Evolutionary conservation across 2,329 filamentous ascomycete genomes (phyloP).

Genomic region (Pyrenophora teres): DNA sequence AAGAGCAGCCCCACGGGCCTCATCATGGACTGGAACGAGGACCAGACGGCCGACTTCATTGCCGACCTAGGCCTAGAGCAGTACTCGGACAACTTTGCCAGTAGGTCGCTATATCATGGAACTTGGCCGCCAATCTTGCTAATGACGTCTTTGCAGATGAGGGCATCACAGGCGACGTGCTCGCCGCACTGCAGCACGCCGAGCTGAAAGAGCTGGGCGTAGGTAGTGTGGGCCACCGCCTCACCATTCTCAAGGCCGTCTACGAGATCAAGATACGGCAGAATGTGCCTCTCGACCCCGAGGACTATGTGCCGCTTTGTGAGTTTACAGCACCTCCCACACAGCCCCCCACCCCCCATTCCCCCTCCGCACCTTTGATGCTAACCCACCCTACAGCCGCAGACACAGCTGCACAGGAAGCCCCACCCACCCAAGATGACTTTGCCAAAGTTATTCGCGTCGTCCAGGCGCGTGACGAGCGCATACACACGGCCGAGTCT

Average conservation of each 20-base stretch:
- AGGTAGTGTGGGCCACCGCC: constrained; percentile 85
- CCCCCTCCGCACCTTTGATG: background rate
- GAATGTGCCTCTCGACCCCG: constrained; percentile 85
- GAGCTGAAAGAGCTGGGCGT: constrained; percentile 96
- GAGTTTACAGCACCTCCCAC: constrained; percentile 49
- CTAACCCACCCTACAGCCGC: constrained; percentile 64
- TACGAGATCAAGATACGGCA: constrained; percentile 96
- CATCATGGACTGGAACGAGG: constrained; percentile 79
- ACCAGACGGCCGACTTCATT: constrained; percentile 90
- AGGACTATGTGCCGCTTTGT: constrained; percentile 94
- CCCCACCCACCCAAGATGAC: constrained; percentile 88
- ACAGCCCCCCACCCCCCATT: background rate
- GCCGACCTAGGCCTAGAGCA: constrained; percentile 77
- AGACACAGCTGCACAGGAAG: constrained; percentile 83
- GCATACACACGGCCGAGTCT: constrained; percentile 80
- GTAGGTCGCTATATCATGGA: constrained; percentile 57
- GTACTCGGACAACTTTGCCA: constrained; percentile 81
- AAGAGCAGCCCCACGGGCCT: constrained; percentile 73
- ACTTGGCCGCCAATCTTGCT: constrained; percentile 1
- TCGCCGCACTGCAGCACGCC: constrained; percentile 86
- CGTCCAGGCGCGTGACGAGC: constrained; percentile 85
- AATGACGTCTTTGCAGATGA: constrained; percentile 67
- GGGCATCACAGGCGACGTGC: constrained; percentile 87
- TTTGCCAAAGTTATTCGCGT: constrained; percentile 90
- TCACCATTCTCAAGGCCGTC: constrained; percentile 93